phyloP scores from a whole-genome alignment of 305 asterid species.

The Fraxinus platypoda region DNA sequence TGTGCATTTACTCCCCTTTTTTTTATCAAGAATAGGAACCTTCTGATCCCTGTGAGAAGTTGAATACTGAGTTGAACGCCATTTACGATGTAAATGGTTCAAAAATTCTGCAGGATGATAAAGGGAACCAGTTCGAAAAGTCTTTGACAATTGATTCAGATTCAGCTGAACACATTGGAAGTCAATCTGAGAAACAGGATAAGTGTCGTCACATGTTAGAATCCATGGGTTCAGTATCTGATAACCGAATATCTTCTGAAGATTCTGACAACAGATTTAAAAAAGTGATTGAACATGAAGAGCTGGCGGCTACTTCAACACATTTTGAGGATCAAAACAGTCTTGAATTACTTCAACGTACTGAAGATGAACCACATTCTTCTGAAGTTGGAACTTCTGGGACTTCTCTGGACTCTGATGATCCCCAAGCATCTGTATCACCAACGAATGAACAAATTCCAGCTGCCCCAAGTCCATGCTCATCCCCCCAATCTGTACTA shows the following conservation, averaged over 20 bases:
- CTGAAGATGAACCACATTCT: conserved; percentile 21
- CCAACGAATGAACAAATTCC: conserved; percentile 31
- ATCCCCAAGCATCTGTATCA: conserved; percentile 14
- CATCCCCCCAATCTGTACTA: conserved; percentile 56
- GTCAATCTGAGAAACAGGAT: not conserved
- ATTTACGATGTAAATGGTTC: conserved; percentile 1
- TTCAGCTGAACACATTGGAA: conserved; percentile 11
- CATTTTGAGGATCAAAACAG: conserved; percentile 11
- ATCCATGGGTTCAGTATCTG: conserved; percentile 7
- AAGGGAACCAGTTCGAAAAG: not conserved
- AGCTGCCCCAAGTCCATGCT: conserved; percentile 22
- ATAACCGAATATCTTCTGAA: conserved; percentile 5
- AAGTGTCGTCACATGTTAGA: conserved; percentile 9
- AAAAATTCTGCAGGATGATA: not conserved
- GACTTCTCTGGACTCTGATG: conserved; percentile 15
- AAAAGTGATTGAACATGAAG: conserved; percentile 2
- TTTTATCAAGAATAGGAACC: conserved; percentile 20
- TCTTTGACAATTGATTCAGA: conserved; percentile 7
- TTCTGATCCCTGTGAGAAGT: not conserved
- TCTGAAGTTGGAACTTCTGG: conserved; percentile 14
- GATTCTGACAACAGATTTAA: conserved; percentile 13
- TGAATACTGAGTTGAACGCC: not conserved
- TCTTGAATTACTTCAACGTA: conserved; percentile 21
- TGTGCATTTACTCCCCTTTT: not conserved
- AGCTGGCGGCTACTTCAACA: not conserved